A percentile compares a stretch with the other conserved stretches of the same genome.
phyloP scores from a whole-genome alignment of 2,329 filamentous ascomycete genomes.

The Aspergillus glaucus region DNA sequence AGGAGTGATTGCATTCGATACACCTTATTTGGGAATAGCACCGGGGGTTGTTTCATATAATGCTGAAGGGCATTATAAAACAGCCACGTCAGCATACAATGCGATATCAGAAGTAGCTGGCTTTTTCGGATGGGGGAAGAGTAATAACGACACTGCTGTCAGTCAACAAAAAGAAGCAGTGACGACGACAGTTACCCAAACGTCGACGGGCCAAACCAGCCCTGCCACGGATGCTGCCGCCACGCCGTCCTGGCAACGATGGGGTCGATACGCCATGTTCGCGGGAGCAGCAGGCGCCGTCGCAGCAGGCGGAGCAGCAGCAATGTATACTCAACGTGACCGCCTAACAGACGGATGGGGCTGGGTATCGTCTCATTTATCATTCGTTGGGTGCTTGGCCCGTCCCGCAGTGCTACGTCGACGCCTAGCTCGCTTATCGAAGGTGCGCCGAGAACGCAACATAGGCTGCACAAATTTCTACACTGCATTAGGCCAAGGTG shows the following conservation, averaged over 20 bases:
- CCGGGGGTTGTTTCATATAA: slow-evolving; percentile 46
- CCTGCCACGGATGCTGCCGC: slow-evolving; percentile 41
- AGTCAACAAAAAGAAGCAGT: slow-evolving; percentile 6
- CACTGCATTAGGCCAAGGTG: slow-evolving; percentile 69
- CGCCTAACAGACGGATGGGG: slow-evolving; percentile 67
- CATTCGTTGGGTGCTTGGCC: slow-evolving; percentile 85
- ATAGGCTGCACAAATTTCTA: slow-evolving; percentile 84
- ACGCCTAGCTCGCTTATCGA: slow-evolving; percentile 63
- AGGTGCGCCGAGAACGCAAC: slow-evolving; percentile 56
- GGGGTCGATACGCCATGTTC: slow-evolving; percentile 79
- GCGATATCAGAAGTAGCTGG: slow-evolving; percentile 58
- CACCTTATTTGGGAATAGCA: slow-evolving; percentile 62
- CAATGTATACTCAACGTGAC: slow-evolving; percentile 79
- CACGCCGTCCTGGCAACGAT: slow-evolving; percentile 61
- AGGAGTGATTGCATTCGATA: slow-evolving; percentile 88
- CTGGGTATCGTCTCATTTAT: slow-evolving; percentile 85
- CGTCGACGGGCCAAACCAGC: slow-evolving; percentile 26
- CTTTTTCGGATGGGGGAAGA: slow-evolving; percentile 59
- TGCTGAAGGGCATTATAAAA: slow-evolving; percentile 79
- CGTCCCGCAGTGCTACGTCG: slow-evolving; percentile 74
- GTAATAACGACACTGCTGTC: slow-evolving; percentile 11
- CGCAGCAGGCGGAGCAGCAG: slow-evolving; percentile 73
- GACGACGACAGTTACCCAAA: slow-evolving; percentile 20
- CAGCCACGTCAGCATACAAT: slow-evolving; percentile 63
- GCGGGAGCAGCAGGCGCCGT: slow-evolving; percentile 76